phyloP scores from a whole-genome alignment of 2,329 filamentous ascomycete genomes.

The Penicillium sp. region DNA sequence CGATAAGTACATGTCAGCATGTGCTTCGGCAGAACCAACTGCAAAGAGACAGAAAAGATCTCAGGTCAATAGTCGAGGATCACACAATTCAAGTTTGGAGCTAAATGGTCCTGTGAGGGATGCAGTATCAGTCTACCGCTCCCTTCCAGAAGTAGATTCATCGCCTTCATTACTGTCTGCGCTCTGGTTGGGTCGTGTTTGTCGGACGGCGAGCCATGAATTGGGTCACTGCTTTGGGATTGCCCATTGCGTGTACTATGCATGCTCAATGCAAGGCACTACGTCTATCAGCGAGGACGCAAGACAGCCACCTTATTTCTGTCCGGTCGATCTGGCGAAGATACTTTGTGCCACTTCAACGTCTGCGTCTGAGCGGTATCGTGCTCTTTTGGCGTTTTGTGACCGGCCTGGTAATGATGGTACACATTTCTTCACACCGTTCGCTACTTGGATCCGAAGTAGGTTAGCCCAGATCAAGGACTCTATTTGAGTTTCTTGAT shows the following conservation, averaged over 20 bases:
- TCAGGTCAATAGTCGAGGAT: background rate
- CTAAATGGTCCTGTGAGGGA: constrained; percentile 4
- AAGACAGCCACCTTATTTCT: constrained; percentile 36
- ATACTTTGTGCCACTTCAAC: constrained; percentile 23
- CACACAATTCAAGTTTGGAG: background rate
- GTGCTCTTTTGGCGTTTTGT: constrained; percentile 27
- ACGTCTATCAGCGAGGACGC: constrained; percentile 33
- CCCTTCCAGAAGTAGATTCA: constrained; percentile 1
- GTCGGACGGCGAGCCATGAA: constrained; percentile 63
- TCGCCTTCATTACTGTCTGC: constrained; percentile 32
- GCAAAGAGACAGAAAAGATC: constrained; percentile 7
- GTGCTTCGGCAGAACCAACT: constrained; percentile 3
- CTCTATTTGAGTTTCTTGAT: background rate
- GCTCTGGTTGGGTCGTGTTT: constrained; percentile 60
- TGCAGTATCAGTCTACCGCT: constrained; percentile 6
- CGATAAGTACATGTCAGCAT: constrained; percentile 23
- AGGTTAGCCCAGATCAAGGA: background rate
- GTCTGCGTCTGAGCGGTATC: constrained; percentile 18
- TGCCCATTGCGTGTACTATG: constrained; percentile 58
- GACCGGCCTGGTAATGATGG: constrained; percentile 9
- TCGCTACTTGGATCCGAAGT: constrained; percentile 23
- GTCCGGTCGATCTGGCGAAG: constrained; percentile 33
- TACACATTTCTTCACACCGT: constrained; percentile 24
- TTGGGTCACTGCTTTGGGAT: constrained; percentile 67
- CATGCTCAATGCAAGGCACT: constrained; percentile 37